These are phyloP conservation scores for Epichloe coenophiala DNA, from an alignment of 2,329 filamentous ascomycete genomes.

Conservation along the genomic window DNA sequence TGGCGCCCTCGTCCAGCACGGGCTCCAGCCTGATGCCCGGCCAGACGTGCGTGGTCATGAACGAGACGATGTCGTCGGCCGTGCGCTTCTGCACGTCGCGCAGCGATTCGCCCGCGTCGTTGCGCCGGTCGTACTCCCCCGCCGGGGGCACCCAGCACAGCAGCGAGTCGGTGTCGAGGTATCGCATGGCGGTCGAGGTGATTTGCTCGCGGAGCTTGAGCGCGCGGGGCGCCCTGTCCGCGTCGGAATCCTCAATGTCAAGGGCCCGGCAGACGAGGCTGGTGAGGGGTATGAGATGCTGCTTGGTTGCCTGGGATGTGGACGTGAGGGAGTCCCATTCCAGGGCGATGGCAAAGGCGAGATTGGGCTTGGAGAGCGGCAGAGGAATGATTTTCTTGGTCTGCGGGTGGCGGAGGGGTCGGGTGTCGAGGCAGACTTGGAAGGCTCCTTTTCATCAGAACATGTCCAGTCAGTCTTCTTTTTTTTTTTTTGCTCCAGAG, in stretches of 20 bases:
- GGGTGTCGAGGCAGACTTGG: conserved; percentile 60
- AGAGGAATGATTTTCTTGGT: conserved; percentile 61
- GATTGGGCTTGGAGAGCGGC: conserved; percentile 61
- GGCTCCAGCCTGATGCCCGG: conserved; percentile 67
- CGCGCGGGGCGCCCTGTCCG: conserved; percentile 10
- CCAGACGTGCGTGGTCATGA: conserved; percentile 64
- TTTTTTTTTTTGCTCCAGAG: not conserved
- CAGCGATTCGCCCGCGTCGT: conserved; percentile 43
- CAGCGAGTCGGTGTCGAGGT: conserved; percentile 82
- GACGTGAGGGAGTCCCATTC: conserved; percentile 88
- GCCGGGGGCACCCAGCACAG: conserved; percentile 69
- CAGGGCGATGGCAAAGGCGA: conserved; percentile 73
- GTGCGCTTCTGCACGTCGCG: conserved; percentile 58
- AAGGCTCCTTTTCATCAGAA: conserved; percentile 24
- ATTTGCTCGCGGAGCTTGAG: conserved; percentile 51
- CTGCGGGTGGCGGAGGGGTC: conserved; percentile 65
- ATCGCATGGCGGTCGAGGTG: conserved; percentile 58
- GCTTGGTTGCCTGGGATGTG: conserved; percentile 69
- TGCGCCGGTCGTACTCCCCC: conserved; percentile 31
- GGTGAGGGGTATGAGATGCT: conserved; percentile 83
- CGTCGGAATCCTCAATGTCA: conserved; percentile 63
- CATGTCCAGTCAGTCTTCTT: not conserved
- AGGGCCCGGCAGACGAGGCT: conserved; percentile 71
- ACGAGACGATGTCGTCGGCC: conserved; percentile 57
- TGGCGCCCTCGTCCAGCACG: conserved; percentile 65